Base-by-base conservation (phyloP, 495 filamentous ascomycete species). In the Neurospora hispaniola region DNA sequence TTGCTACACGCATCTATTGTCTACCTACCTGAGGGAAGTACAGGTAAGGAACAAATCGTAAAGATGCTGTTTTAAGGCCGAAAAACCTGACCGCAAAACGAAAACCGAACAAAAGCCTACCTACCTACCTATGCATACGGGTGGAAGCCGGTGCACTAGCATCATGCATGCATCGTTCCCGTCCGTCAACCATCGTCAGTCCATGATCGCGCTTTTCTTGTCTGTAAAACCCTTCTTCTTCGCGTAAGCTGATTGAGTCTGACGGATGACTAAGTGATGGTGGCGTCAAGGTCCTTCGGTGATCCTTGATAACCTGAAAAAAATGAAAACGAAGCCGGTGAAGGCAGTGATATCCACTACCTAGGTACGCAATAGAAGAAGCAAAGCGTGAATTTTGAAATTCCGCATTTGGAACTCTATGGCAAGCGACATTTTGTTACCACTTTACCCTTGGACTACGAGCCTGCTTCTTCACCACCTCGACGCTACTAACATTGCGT, bases 131-230 rank as follows among this genome's bases (percentile, higher is more conserved):
- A 31, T 31, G 41, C 43, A 23, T 35, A 11, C 54, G 54, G 54
- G 2, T 62, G 69, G 41, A 62, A 23, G 38, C 76, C 72, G 78
- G 72, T 79, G 78, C 78, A 79, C 71, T 77, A 77, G 77, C 70
- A 73, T 62, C 71, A 75, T 79, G 78, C 70, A 75, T 79, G 78
- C 77, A 73, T 71, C 69, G 69, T 75, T 70, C 71, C 76, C 39
- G 39, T 39, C 78, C 72, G 74, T 75, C 77, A 75, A 75, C 75
- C 6, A 69, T 20, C 42, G 20, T 35, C 48, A 59, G 5, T 20
- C 48, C 23, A 59, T 59, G 20, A 27, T 14, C 5, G 20, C 48
- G 48, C 48, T 59, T 59, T 54, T 59, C 48, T 27, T 59, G 23
- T 23, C 48, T 11, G 23, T 59, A 20, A 27, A 59, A 59, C 20